Evolutionary conservation across 331 rosid species (phyloP).

Genomic region (Malus hybrid): DNA sequence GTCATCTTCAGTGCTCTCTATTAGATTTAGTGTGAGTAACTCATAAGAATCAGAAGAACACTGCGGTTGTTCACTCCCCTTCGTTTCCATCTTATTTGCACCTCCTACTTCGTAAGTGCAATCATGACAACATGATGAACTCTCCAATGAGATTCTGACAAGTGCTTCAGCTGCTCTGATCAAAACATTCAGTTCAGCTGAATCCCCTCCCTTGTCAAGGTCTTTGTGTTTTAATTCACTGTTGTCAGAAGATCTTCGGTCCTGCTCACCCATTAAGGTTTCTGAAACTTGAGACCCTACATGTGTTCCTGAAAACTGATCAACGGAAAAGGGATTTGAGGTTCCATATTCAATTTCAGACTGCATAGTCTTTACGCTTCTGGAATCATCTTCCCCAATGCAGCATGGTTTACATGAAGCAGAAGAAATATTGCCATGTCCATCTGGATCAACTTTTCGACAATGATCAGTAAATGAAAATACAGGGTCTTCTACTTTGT

Average conservation of each 20-base stretch:
- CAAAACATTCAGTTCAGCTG: constrained; percentile 19
- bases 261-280: constrained; percentile 23
- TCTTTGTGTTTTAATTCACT: constrained; percentile 15
- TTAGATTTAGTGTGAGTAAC: constrained; percentile 29
- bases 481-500: constrained; percentile 4
- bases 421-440: constrained; percentile 9
- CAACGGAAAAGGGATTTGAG: neutral
- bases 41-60: constrained; percentile 40
- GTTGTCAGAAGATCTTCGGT: constrained; percentile 18
- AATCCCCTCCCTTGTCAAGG: constrained; percentile 16
- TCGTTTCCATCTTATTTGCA: constrained; percentile 4
- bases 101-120: constrained; percentile 11
- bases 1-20: constrained; percentile 32
- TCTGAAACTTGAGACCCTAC: constrained; percentile 13
- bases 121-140: constrained; percentile 16
- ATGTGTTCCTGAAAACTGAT: constrained; percentile 14
- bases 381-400: constrained; percentile 13
- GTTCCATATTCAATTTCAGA: constrained; percentile 9
- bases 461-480: constrained; percentile 12
- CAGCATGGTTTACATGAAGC: constrained; percentile 9
- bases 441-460: constrained; percentile 8
- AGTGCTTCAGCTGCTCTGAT: constrained; percentile 44
- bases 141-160: constrained; percentile 26
- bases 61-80: constrained; percentile 22
- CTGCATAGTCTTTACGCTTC: constrained; percentile 16